phyloP scores from a whole-genome alignment of 23 red algal species.

The Gracilariopsis chorda region DNA sequence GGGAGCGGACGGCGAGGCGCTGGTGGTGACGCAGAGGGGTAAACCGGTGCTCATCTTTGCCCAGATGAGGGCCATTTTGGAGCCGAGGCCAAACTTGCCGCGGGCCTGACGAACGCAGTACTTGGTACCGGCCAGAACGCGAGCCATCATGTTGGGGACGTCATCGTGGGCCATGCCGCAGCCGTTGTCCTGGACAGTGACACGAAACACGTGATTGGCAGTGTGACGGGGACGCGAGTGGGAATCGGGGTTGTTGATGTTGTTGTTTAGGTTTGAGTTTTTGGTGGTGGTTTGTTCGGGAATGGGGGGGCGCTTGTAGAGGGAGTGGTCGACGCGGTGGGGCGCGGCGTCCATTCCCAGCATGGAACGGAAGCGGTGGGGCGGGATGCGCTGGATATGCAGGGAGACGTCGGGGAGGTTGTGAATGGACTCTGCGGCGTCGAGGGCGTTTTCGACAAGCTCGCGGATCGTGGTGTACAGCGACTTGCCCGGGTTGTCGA shows the following conservation, averaged over 20 bases:
- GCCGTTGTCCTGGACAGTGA: conserved; percentile 86
- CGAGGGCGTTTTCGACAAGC: conserved; percentile 88
- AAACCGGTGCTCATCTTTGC: conserved; percentile 92
- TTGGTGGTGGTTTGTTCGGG: conserved; percentile 27
- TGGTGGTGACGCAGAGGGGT: conserved; percentile 67
- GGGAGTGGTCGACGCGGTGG: conserved; percentile 39
- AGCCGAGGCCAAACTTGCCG: conserved; percentile 94
- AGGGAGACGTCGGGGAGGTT: conserved; percentile 60
- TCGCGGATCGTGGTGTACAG: conserved; percentile 94
- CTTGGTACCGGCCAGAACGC: conserved; percentile 87
- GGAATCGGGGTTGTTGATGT: background rate
- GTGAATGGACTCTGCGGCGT: conserved; percentile 78
- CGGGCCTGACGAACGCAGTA: conserved; percentile 87
- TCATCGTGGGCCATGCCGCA: conserved; percentile 82
- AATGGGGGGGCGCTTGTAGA: conserved; percentile 69
- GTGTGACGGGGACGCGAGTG: background rate
- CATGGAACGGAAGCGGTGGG: conserved; percentile 21
- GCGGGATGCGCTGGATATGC: conserved; percentile 45
- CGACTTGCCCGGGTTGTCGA: conserved; percentile 90
- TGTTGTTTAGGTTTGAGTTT: background rate
- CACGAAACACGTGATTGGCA: conserved; percentile 48
- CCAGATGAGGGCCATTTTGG: conserved; percentile 98
- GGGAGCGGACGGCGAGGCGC: background rate
- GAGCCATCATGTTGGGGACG: conserved; percentile 87
- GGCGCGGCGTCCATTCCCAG: conserved; percentile 38